Base-by-base conservation (phyloP, 805 yeast species). In the Candida fluviatilis region DNA sequence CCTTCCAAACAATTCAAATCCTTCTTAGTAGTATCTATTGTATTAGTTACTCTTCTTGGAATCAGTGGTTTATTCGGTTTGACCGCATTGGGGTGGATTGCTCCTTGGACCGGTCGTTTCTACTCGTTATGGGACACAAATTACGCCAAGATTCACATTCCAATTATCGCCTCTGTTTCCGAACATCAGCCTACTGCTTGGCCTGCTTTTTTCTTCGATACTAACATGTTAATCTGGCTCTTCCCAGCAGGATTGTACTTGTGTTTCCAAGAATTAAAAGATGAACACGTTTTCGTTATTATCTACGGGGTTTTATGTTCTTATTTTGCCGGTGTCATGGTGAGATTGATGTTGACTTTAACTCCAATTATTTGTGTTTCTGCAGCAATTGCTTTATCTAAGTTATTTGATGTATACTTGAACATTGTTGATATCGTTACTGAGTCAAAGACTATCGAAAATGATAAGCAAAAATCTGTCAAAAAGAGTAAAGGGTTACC, bases 181-280 rank as follows among this genome's bases (percentile, higher is more conserved):
- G 99, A 93, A 69, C 99, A 93, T 71, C 99, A 93, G 73, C 99
- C 99, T 42, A 91, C 98, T n/a, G 96, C 99, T 3, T 93, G 99
- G 99, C 95, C 98, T 8, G 80, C 97, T 10, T 95, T 93, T 62
- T 93, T 88, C 76, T 87, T 91, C 59, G 99, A 93, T 62, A 82
- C 93, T 36, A 86, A 81, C 54, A 78, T 91, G 73, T 73, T 93
- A 64, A 86, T 91, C 54, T 95, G 99, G 99, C 73, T 93, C 50
- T 93, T 93, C 86, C 99, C 99, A 37, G 97, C 90, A 4, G 99
- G 99, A 47, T 84, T 95, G 35, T 93, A 85, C 67, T 64, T 93
- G 49, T 75, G 91, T 50, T 85, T 93, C 76, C 85, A 85, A 62
- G 96, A 93, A 43, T 72, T 93, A 56, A 76, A 80, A 39, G 86